Base-by-base conservation (phyloP, 257 asterid species). In the Scutellaria galericulata region DNA sequence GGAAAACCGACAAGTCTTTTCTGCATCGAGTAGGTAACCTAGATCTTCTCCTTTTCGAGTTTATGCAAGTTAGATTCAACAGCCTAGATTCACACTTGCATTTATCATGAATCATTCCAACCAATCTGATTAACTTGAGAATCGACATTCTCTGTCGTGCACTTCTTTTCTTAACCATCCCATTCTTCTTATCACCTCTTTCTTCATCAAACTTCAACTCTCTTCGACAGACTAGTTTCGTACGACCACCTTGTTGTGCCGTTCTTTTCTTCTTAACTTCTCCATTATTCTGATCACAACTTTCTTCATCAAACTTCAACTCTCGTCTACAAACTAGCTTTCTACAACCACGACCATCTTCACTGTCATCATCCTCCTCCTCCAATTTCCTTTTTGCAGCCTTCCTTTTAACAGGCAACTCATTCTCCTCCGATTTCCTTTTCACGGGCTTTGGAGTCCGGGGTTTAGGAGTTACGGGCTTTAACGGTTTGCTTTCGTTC, bases 401-500 rank as follows among this genome's bases (percentile, higher is more conserved):
- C 12, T 10, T 44, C 3, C 48, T 44, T 2, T 44, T 7, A 7
- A 44, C 54, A 13, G 4, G 54, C 1, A 13, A 5, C 54, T 9
- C 48, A 7, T 44, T 44, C 54, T 48, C 12, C 15, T 11, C 10
- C 11, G 11, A 1, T 4, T 44, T 44, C 10, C 10, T 7, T 7
- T 7, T 44, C 8, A 9, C 47, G n/a, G 58, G 77, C 60, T 63
- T 71, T 9, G 83, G 79, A 6, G 73, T 78, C 11, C n/a, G 64
- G 42, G 79, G 81, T 7, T 65, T 73, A 37, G 81, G 82, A 42
- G 86, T 73, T 31, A 31, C 2, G 37, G 81, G 71, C 13, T 77
- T 73, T 18, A 9, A 10, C 35, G 79, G 78, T 62, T 79, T 83
- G 66, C 41, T 52, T 47, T 64, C 84, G 42, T 82, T 87, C 24